Base-by-base conservation (phyloP, 768 basidiomycete genomes). In the Xerocomellus amylosporus region DNA sequence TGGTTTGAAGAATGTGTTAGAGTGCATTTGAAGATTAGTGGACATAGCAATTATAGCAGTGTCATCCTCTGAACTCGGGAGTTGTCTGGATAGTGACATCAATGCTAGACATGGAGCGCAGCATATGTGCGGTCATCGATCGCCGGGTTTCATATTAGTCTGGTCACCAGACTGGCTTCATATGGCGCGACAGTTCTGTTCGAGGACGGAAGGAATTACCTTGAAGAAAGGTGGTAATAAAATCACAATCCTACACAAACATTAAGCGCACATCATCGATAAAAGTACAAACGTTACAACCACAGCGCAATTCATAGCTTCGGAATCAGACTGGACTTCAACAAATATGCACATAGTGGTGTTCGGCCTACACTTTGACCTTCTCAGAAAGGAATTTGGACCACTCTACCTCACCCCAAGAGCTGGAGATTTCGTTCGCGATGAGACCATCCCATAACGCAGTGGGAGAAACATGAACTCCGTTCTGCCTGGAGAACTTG, bases 401-500 rank as follows among this genome's bases (percentile, higher is more conserved):
- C 93, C 93, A 96, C 66, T 97, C 89, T 38, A 76, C 76, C 64
- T 86, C 79, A 5, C 81, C 87, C 90, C 91, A 97, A 20, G 85
- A 80, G 65, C 91, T 93, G 6, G 86, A 87, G 31, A 94, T 76
- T 45, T 90, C 85, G 46, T 75, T 79, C 12, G 83, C 86, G 49
- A 90, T 65, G 51, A 87, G 75, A 46, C 91, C 89, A 60, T 93
- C 87, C 83, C 84, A 88, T 2, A 90, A 73, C 3, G 78, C 81
- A 38, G 92, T 88, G 5, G 93, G 92, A 2, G 93, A 94, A 44
- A 96, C 91, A 60, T 98, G 95, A 38, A 97, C 84, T 3, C 90
- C 79, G 57, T 98, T 97, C 74, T 97, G 94, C 58, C 95, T 78
- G 15, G 88, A 83, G 68, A 87, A 87, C 71, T 95, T 97, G 77